Percentiles rank a stretch among this genome's conserved stretches.
phyloP scores from a whole-genome alignment of 768 basidiomycete species.

The Suillus lakei region DNA sequence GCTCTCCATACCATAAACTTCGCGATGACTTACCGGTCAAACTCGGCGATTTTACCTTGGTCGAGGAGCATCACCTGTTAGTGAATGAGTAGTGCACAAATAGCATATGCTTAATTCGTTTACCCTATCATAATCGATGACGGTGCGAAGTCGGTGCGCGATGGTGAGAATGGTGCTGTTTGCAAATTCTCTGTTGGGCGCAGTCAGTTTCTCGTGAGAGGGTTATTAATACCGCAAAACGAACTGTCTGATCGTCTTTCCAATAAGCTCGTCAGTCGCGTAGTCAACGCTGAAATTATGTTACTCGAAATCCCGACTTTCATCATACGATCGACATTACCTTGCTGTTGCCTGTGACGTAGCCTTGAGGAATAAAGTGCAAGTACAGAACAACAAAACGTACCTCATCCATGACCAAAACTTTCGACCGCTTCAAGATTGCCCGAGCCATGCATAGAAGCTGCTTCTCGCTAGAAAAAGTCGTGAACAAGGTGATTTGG shows the following conservation, averaged over 20 bases:
- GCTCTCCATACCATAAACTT: background rate
- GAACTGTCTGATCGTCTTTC: slow-evolving; percentile 80
- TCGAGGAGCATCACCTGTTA: slow-evolving; percentile 77
- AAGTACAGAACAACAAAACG: slow-evolving; percentile 17
- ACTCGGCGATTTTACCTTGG: slow-evolving; percentile 79
- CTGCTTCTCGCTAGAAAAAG: slow-evolving; percentile 67
- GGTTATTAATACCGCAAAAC: slow-evolving; percentile 25
- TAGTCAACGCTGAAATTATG: slow-evolving; percentile 66
- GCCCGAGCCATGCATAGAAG: slow-evolving; percentile 90
- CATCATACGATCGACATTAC: slow-evolving; percentile 31
- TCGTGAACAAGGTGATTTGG: slow-evolving; percentile 19
- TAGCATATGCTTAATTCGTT: slow-evolving; percentile 27
- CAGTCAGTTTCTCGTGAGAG: background rate
- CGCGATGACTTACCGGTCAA: slow-evolving; percentile 51
- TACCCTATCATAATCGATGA: slow-evolving; percentile 85
- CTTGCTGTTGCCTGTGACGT: slow-evolving; percentile 66
- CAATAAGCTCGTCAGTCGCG: slow-evolving; percentile 87
- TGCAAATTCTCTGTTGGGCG: slow-evolving; percentile 63
- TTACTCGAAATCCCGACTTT: slow-evolving; percentile 2
- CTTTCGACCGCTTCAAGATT: slow-evolving; percentile 76
- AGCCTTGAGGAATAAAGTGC: slow-evolving; percentile 10
- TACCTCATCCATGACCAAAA: slow-evolving; percentile 87
- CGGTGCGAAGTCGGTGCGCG: slow-evolving; percentile 77
- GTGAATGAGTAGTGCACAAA: slow-evolving; percentile 17
- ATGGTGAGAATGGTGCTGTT: slow-evolving; percentile 84